Base-by-base conservation (phyloP, 495 filamentous ascomycete genomes). In the Tuber microsphaerosporum region DNA sequence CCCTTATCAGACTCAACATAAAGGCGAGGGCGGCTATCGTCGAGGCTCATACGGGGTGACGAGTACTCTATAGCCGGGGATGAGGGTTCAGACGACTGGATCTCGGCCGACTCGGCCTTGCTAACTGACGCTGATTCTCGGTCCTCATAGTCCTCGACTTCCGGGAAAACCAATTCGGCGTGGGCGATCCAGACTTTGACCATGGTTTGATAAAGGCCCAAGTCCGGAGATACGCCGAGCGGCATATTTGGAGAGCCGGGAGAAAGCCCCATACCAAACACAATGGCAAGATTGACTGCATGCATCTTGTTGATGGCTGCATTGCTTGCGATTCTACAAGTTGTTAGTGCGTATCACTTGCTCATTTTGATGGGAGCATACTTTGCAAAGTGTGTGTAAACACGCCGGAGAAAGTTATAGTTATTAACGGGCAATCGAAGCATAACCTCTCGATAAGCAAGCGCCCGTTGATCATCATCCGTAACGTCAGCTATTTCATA, bases 261-360 rank as follows among this genome's bases (percentile, higher is more conserved):
- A 20, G 82, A 80, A 46, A 83, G 77, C 34, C 82, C 82, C 82
- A 83, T 83, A 39, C 82, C 82, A 73, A 84, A 84, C 26, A 84
- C 82, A 74, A 84, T 83, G 20, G 82, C 82, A 44, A 84, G 82
- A 48, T 84, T 84, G 65, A 82, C 81, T 17, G 81, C 82, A 74
- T 75, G 76, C 82, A 84, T 84, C 69, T 82, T 84, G 73, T 84
- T 84, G 34, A 76, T 76, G 31, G 70, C 34, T 34, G 78, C 77
- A 70, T 84, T 82, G 17, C 75, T 69, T 41, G 82, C 76, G 74
- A 84, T 80, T 71, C 82, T 83, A 69, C 71, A 56, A 17, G n/a
- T 51, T 56, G 61, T 81, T 73, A 79, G 74, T 17, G 46, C 10
- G 5, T 34, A 65, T 65, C 56, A 2, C 56, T 31, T 65, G 4